These are phyloP conservation scores for Agrocybe praecox DNA, from an alignment of 768 basidiomycete genomes.

Conservation along the genomic window DNA sequence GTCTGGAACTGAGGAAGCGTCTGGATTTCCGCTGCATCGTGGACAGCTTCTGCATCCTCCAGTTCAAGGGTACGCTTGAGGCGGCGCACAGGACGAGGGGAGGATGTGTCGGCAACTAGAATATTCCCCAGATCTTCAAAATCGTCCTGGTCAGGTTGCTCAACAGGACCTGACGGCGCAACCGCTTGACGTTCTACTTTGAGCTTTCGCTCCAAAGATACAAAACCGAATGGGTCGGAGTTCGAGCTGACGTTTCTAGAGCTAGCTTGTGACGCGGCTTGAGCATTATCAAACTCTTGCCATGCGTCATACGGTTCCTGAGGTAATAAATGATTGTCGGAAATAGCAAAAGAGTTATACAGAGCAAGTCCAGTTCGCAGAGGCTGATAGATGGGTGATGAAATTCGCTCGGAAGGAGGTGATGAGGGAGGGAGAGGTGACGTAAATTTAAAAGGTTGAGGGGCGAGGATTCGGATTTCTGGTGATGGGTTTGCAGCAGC, in stretches of 20 bases:
- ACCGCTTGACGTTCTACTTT: slow-evolving; percentile 40
- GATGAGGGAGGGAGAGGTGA: slow-evolving; percentile 40
- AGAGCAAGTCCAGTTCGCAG: slow-evolving; percentile 1
- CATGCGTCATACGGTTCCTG: slow-evolving; percentile 18
- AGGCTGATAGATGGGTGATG: slow-evolving; percentile 7
- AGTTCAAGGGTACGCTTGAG: slow-evolving; percentile 16
- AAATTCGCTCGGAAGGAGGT: slow-evolving; percentile 26
- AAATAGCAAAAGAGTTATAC: slow-evolving; percentile 1
- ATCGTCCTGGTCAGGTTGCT: slow-evolving; percentile 1
- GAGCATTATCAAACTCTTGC: slow-evolving; percentile 21
- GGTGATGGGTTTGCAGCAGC: slow-evolving; percentile 6
- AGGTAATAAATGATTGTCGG: slow-evolving; percentile 10
- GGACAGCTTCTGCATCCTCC: slow-evolving; percentile 5
- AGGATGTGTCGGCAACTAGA: slow-evolving; percentile 30
- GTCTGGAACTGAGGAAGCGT: slow-evolving; percentile 18
- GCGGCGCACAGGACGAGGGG: slow-evolving; percentile 26
- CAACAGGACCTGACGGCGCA: not conserved
- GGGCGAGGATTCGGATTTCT: not conserved
- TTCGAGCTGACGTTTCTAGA: slow-evolving; percentile 15
- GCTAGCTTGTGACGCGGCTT: slow-evolving; percentile 13
- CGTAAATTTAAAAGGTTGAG: slow-evolving; percentile 10
- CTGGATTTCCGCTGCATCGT: not conserved
- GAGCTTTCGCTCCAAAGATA: slow-evolving; percentile 53
- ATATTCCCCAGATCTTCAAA: slow-evolving; percentile 17
- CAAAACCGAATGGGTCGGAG: slow-evolving; percentile 62